Evolutionary conservation across 495 filamentous ascomycete species (phyloP).

Genomic region (Penicillium maclennaniae): DNA sequence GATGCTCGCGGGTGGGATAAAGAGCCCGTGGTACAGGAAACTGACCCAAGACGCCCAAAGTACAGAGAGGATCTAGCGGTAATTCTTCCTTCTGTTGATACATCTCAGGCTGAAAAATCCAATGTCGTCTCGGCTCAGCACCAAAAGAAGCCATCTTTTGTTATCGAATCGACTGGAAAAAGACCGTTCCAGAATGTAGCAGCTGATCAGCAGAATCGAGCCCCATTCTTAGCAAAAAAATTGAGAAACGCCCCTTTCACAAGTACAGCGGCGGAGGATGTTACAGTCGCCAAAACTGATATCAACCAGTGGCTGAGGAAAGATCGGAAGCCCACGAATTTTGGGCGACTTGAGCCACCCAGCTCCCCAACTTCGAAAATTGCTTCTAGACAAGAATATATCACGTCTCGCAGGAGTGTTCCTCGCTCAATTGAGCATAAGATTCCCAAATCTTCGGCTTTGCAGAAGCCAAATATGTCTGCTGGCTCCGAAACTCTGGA

Average conservation of each 20-base stretch:
- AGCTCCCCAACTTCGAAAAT: slow-evolving; percentile 36
- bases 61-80: slow-evolving; percentile 6
- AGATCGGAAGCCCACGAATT: slow-evolving; percentile 30
- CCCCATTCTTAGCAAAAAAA: slow-evolving; percentile 2
- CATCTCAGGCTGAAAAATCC: not conserved
- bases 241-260: slow-evolving; percentile 1
- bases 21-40: slow-evolving; percentile 18
- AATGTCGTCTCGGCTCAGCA: not conserved
- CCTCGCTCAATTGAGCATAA: slow-evolving; percentile 3
- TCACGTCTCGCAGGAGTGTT: slow-evolving; percentile 4
- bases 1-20: not conserved
- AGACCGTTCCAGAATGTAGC: not conserved
- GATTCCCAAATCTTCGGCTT: slow-evolving; percentile 1
- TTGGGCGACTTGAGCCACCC: slow-evolving; percentile 36
- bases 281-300: slow-evolving; percentile 1
- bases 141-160: not conserved
- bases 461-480: slow-evolving; percentile 2
- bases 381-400: slow-evolving; percentile 17
- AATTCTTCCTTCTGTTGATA: not conserved
- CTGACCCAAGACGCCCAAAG: slow-evolving; percentile 7
- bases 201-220: not conserved
- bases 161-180: slow-evolving; percentile 1
- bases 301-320: slow-evolving; percentile 38
- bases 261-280: not conserved
- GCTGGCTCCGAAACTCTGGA: not conserved